phyloP scores from a whole-genome alignment of 768 basidiomycete species.

The Leucosporidium creatinivorum region DNA sequence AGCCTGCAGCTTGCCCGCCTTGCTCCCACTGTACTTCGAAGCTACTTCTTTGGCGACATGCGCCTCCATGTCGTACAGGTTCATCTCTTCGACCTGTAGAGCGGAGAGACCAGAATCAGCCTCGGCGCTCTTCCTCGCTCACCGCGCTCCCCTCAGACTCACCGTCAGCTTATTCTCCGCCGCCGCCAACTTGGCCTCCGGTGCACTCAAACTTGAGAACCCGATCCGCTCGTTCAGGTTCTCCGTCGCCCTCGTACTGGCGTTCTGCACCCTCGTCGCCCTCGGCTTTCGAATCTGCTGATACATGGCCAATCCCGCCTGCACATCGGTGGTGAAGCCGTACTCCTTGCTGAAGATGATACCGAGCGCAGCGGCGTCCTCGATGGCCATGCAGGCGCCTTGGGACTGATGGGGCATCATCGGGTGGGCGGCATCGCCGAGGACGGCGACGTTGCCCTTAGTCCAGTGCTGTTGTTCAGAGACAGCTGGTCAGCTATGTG shows the following conservation, averaged over 20 bases:
- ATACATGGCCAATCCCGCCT: conserved; percentile 32
- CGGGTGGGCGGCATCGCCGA: conserved; percentile 59
- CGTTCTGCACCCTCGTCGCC: conserved; percentile 32
- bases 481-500: no score
- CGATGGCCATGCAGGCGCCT: conserved; percentile 51
- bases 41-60: conserved; percentile 7
- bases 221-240: conserved; percentile 36
- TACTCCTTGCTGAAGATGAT: conserved; percentile 49
- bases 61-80: conserved; percentile 26
- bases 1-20: no score
- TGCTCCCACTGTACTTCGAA: no score
- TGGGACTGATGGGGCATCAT: conserved; percentile 55
- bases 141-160: no score
- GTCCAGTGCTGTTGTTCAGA: conserved; percentile 20
- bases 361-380: conserved; percentile 58
- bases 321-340: conserved; percentile 31
- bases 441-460: conserved; percentile 48
- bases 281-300: conserved; percentile 33
- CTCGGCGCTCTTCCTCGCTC: background rate
- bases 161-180: conserved; percentile 18
- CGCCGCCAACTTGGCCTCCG: background rate
- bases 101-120: background rate
- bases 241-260: conserved; percentile 30
- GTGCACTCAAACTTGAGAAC: conserved; percentile 19
- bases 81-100: conserved; percentile 16